These are phyloP conservation scores for Coniosporium uncinatum DNA, from an alignment of 2,329 filamentous ascomycete species.

Conservation along the genomic window DNA sequence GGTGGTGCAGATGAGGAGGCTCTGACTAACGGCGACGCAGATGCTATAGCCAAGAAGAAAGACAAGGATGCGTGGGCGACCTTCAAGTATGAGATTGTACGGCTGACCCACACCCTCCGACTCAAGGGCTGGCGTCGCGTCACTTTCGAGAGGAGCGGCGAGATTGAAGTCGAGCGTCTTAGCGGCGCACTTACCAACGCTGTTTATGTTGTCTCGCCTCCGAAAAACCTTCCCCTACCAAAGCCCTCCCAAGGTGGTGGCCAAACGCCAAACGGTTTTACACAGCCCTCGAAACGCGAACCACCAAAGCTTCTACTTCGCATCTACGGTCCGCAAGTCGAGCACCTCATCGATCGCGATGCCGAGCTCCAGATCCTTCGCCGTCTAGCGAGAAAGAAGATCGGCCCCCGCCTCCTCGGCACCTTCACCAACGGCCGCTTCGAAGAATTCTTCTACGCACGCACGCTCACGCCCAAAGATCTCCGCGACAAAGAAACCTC, in stretches of 20 bases:
- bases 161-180: slow-evolving; percentile 66
- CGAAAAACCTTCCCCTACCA: slow-evolving; percentile 48
- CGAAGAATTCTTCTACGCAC: slow-evolving; percentile 88
- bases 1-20: slow-evolving; percentile 33
- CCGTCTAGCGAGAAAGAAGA: slow-evolving; percentile 84
- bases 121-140: slow-evolving; percentile 91
- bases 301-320: slow-evolving; percentile 70
- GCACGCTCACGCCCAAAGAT: slow-evolving; percentile 70
- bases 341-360: slow-evolving; percentile 92
- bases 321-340: slow-evolving; percentile 92
- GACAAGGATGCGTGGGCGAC: slow-evolving; percentile 50
- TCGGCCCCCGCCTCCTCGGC: slow-evolving; percentile 84
- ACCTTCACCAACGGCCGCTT: slow-evolving; percentile 95
- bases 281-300: too few species aligned
- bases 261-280: too few species aligned
- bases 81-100: slow-evolving; percentile 91
- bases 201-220: slow-evolving; percentile 90
- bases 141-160: slow-evolving; percentile 62
- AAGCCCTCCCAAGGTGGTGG: slow-evolving; percentile 18
- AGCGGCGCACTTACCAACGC: slow-evolving; percentile 96
- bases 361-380: slow-evolving; percentile 83
- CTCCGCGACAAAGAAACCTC: slow-evolving; percentile 79
- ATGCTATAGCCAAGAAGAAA: slow-evolving; percentile 52
- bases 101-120: slow-evolving; percentile 80
- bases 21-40: slow-evolving; percentile 50